Conservation (phyloP, 345 rosid genomes). For the Salix udensis region DNA sequence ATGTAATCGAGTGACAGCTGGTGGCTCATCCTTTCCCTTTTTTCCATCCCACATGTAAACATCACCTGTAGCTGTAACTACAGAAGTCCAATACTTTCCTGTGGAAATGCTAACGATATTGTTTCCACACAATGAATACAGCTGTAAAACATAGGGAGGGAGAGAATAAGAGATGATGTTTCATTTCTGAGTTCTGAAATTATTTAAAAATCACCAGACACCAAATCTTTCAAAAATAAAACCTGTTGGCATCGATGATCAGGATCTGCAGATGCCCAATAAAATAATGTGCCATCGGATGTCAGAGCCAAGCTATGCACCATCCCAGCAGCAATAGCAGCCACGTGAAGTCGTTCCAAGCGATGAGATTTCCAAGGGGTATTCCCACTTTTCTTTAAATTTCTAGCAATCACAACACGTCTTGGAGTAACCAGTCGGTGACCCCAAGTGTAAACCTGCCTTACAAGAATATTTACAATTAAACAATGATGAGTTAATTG, state of each 20-base stretch:
- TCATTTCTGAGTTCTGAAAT: not conserved
- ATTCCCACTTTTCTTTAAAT: slow-evolving; percentile 66
- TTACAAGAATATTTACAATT: slow-evolving; percentile 3
- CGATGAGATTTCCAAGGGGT: slow-evolving; percentile 73
- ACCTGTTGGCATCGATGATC: slow-evolving; percentile 93
- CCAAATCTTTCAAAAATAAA: slow-evolving; percentile 6
- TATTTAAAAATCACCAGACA: not conserved
- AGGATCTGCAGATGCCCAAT: slow-evolving; percentile 88
- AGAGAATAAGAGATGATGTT: not conserved
- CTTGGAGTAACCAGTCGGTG: slow-evolving; percentile 92
- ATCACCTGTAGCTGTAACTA: slow-evolving; percentile 81
- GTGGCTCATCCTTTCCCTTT: slow-evolving; percentile 50
- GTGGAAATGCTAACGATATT: slow-evolving; percentile 73
- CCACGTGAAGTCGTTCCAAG: slow-evolving; percentile 58
- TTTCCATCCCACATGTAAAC: slow-evolving; percentile 93
- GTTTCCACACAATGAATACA: slow-evolving; percentile 56
- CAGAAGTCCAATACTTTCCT: slow-evolving; percentile 93
- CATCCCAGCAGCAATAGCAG: slow-evolving; percentile 90
- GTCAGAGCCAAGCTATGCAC: slow-evolving; percentile 86
- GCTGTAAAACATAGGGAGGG: slow-evolving; percentile 35
- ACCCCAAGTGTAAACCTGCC: slow-evolving; percentile 93
- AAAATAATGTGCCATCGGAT: slow-evolving; percentile 88
- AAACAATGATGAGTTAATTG: not conserved
- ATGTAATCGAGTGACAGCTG: slow-evolving; percentile 61
- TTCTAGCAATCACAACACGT: slow-evolving; percentile 69